Base-by-base conservation (phyloP, 352 stramenopile species). In the Globisporangium yorkense region DNA sequence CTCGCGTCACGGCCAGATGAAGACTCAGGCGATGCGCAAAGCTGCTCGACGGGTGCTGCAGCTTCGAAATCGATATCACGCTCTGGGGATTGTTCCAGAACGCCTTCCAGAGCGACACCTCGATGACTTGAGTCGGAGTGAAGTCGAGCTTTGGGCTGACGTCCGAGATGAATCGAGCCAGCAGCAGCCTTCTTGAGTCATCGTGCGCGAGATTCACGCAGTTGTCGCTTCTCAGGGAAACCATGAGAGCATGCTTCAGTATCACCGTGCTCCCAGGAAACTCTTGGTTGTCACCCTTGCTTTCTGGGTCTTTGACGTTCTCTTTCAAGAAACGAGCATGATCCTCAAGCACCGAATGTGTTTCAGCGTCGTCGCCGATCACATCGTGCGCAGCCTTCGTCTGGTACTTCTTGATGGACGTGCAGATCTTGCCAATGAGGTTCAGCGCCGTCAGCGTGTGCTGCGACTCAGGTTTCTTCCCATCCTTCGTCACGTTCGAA, bases 371-470 rank as follows among this genome's bases (percentile, higher is more conserved):
- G 43, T 92, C 75, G 12, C 77, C 57, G 20, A 89, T 24, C 9
- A 51, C 33, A 55, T 74, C 74, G 4, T 64, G 67, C 7, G 35
- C 41, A 40, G 63, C 74, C 31, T 54, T 43, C 12, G 70, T 83
- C 52, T 89, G 66, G 45, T 84, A 75, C 41, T 52, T 65, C 55
- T 86, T 88, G 56, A 95, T 92, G 5, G 75, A 70, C 27, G 81
- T 66, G 46, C 81, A 94, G 51, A 96, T 92, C 51, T 84, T 88
- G 33, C 84, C 87, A 7, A 92, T 57, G 29, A 92, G 66, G 31
- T 76, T 80, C 2, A 96, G 68, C 13, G 87, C 82, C 31, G 75
- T 73, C 41, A 93, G 48, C 29, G 64, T 87, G 47, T 81, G 72
- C 57, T 91, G 73, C 4, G 77, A 80, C 51, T 93, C 83, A 20